These are phyloP conservation scores for Suillus luteus DNA, from an alignment of 768 basidiomycete species.

Conservation along the genomic window DNA sequence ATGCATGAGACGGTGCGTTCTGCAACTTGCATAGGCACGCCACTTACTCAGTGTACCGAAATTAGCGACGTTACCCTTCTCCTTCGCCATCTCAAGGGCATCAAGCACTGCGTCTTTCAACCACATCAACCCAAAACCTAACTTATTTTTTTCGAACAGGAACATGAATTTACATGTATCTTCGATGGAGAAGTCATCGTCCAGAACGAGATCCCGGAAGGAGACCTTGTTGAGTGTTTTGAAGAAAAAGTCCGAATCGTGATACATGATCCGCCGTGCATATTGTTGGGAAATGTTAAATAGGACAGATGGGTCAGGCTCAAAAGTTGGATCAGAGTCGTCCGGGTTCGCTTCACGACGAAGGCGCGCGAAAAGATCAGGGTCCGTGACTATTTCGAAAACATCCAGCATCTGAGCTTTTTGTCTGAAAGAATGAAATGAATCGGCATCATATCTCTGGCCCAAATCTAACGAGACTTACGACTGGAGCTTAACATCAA, in stretches of 20 bases:
- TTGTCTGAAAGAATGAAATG: slow-evolving; percentile 7
- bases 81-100: slow-evolving; percentile 19
- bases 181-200: slow-evolving; percentile 31
- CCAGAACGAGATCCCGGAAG: slow-evolving; percentile 34
- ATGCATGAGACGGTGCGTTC: not conserved
- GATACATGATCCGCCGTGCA: slow-evolving; percentile 31
- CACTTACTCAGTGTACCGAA: slow-evolving; percentile 15
- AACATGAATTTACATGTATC: slow-evolving; percentile 20
- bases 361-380: not conserved
- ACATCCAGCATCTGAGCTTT: slow-evolving; percentile 1
- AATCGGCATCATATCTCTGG: not conserved
- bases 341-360: not conserved
- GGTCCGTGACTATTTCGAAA: slow-evolving; percentile 9
- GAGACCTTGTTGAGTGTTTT: slow-evolving; percentile 34
- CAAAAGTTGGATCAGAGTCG: no score
- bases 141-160: slow-evolving; percentile 2
- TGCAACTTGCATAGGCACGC: not conserved
- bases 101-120: slow-evolving; percentile 32
- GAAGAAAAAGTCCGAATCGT: slow-evolving; percentile 30
- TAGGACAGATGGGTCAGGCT: not conserved
- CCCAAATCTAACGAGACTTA: slow-evolving; percentile 3
- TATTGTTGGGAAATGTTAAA: slow-evolving; percentile 24
- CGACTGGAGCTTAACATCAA: slow-evolving; percentile 17
- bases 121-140: slow-evolving; percentile 26
- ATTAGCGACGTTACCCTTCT: slow-evolving; percentile 15